A percentile compares a stretch with the other conserved stretches of the same genome.
These are phyloP conservation scores for Tephrocybe sp. DNA, from an alignment of 768 basidiomycete species.

Conservation along the genomic window DNA sequence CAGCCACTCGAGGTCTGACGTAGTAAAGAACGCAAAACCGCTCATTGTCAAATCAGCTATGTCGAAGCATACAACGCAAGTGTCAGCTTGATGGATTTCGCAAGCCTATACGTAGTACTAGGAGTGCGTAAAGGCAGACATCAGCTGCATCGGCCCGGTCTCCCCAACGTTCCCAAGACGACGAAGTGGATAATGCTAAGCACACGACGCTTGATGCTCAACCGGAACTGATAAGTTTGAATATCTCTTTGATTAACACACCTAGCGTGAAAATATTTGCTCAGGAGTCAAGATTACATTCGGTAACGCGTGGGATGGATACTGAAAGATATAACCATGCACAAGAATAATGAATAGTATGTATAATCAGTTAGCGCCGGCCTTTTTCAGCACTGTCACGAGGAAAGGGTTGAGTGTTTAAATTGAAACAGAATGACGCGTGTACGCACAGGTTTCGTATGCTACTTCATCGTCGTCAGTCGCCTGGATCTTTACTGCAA, in stretches of 20 bases:
- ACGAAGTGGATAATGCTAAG: too few relatives aligned
- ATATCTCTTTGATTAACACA: background rate
- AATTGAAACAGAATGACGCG: background rate
- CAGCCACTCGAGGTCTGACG: too few relatives aligned
- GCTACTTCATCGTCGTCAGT: conserved; percentile 76
- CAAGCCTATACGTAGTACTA: too few relatives aligned
- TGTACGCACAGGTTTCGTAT: conserved; percentile 59
- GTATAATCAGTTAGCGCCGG: conserved; percentile 20
- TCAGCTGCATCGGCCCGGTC: too few relatives aligned
- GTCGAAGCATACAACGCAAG: too few relatives aligned
- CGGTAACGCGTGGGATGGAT: conserved; percentile 6
- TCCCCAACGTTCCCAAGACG: too few relatives aligned
- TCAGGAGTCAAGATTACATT: background rate
- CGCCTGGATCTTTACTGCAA: conserved; percentile 81
- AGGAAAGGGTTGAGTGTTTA: background rate
- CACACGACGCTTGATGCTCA: too few relatives aligned
- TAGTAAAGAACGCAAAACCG: too few relatives aligned
- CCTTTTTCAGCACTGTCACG: conserved; percentile 31
- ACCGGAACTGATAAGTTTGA: background rate
- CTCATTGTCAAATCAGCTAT: too few relatives aligned
- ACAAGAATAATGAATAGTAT: conserved; percentile 1
- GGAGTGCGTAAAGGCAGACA: too few relatives aligned
- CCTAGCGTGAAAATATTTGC: background rate
- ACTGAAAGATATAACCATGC: conserved; percentile 7
- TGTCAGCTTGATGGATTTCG: too few relatives aligned